phyloP scores from a whole-genome alignment of 139 green algal genomes.

The Chlamydomonas asymmetrica region DNA sequence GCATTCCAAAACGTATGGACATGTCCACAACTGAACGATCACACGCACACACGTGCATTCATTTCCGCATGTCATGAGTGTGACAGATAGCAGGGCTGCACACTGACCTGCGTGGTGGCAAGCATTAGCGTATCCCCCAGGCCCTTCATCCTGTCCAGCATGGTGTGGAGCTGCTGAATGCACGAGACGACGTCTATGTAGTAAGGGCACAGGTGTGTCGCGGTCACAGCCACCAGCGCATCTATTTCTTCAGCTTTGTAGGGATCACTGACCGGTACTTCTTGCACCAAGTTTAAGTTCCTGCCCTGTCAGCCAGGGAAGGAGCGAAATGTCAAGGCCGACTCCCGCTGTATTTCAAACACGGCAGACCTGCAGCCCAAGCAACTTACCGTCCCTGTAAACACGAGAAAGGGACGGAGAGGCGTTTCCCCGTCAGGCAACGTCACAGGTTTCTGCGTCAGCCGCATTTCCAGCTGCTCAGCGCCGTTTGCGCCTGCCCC shows the following conservation, averaged over 20 bases:
- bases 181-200: constrained; percentile 74
- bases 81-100: not conserved
- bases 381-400: constrained; percentile 45
- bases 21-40: not conserved
- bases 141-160: constrained; percentile 68
- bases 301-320: constrained; percentile 26
- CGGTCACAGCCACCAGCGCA: constrained; percentile 37
- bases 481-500: constrained; percentile 26
- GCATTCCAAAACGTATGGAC: not conserved
- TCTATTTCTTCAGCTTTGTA: constrained; percentile 55
- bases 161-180: constrained; percentile 28
- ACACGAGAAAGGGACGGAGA: constrained; percentile 65
- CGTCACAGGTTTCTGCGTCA: constrained; percentile 48
- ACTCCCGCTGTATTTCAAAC: no score
- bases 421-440: constrained; percentile 17
- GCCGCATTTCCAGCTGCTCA: constrained; percentile 54
- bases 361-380: no score
- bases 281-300: constrained; percentile 67
- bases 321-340: no score
- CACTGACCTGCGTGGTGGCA: constrained; percentile 37
- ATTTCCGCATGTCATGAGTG: constrained; percentile 1
- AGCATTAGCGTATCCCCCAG: constrained; percentile 53
- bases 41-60: constrained; percentile 3
- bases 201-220: constrained; percentile 57
- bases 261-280: constrained; percentile 73